phyloP scores from a whole-genome alignment of 805 yeast species.

The Candida berthetii region DNA sequence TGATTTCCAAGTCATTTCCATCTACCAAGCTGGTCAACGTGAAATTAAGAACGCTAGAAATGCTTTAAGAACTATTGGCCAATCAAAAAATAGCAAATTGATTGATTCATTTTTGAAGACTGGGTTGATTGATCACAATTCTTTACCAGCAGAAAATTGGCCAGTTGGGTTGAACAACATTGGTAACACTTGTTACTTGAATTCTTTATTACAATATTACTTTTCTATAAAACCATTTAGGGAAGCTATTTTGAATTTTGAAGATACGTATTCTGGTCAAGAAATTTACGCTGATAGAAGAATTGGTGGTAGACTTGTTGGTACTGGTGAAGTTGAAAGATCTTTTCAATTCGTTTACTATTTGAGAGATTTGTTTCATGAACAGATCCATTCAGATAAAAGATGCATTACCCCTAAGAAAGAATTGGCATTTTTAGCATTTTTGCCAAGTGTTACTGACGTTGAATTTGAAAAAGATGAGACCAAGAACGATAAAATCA shows the following conservation, averaged over 20 bases:
- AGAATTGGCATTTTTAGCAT: constrained; percentile 84
- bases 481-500: neutral
- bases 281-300: constrained; percentile 44
- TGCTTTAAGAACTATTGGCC: constrained; percentile 52
- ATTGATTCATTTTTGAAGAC: constrained; percentile 49
- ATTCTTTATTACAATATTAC: constrained; percentile 85
- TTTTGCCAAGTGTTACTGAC: constrained; percentile 62
- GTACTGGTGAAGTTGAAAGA: constrained; percentile 70
- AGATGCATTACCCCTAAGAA: constrained; percentile 75
- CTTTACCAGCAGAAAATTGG: constrained; percentile 60
- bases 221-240: constrained; percentile 82
- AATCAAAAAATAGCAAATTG: constrained; percentile 45
- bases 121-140: constrained; percentile 56
- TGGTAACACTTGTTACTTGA: constrained; percentile 93
- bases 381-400: constrained; percentile 56
- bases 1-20: constrained; percentile 50
- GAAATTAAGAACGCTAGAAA: constrained; percentile 52
- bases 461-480: constrained; percentile 43
- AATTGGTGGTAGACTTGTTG: constrained; percentile 83
- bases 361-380: constrained; percentile 60
- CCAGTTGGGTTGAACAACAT: constrained; percentile 93
- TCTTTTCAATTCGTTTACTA: constrained; percentile 78
- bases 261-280: constrained; percentile 26
- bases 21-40: constrained; percentile 42
- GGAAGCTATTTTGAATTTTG: constrained; percentile 53